Evolutionary conservation across 2,329 filamentous ascomycete species (phyloP).

Genomic region (Magnaporthiopsis incrustans): DNA sequence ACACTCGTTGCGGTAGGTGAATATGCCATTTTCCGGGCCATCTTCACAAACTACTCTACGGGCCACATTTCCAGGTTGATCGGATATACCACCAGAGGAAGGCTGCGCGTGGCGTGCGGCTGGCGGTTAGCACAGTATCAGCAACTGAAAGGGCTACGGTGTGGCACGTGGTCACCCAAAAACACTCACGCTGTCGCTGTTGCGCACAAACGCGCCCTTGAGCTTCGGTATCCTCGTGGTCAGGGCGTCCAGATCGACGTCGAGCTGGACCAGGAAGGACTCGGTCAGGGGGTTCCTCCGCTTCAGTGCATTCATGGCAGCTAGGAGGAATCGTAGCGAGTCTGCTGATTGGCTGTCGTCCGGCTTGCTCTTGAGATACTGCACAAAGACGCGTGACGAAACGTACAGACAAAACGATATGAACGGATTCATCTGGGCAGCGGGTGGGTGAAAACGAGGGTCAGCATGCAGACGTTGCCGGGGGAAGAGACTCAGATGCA

Average conservation of each 20-base stretch:
- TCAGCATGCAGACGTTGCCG: background rate
- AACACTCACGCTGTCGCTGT: slow-evolving; percentile 40
- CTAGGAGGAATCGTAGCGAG: slow-evolving; percentile 81
- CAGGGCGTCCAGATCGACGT: slow-evolving; percentile 78
- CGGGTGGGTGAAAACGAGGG: background rate
- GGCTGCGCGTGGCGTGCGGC: background rate
- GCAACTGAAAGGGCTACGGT: slow-evolving; percentile 10
- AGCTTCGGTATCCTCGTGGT: slow-evolving; percentile 53
- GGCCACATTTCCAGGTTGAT: slow-evolving; percentile 9
- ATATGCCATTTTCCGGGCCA: slow-evolving; percentile 22
- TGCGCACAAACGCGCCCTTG: slow-evolving; percentile 45
- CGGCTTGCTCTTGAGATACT: slow-evolving; percentile 90
- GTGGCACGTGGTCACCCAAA: background rate
- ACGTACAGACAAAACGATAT: slow-evolving; percentile 94
- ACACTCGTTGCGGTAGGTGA: slow-evolving; percentile 36
- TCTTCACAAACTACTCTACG: slow-evolving; percentile 13
- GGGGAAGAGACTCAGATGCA: background rate
- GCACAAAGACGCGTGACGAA: slow-evolving; percentile 89
- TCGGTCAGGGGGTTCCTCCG: slow-evolving; percentile 84
- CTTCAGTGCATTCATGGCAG: slow-evolving; percentile 85
- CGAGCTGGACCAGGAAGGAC: slow-evolving; percentile 87
- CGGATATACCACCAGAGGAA: background rate
- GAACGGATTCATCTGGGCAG: slow-evolving; percentile 81
- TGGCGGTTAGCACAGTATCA: slow-evolving; percentile 7
- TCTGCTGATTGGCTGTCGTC: slow-evolving; percentile 72